Conservation (phyloP, 495 filamentous ascomycete genomes). For the Alectoria sarmentosa region DNA sequence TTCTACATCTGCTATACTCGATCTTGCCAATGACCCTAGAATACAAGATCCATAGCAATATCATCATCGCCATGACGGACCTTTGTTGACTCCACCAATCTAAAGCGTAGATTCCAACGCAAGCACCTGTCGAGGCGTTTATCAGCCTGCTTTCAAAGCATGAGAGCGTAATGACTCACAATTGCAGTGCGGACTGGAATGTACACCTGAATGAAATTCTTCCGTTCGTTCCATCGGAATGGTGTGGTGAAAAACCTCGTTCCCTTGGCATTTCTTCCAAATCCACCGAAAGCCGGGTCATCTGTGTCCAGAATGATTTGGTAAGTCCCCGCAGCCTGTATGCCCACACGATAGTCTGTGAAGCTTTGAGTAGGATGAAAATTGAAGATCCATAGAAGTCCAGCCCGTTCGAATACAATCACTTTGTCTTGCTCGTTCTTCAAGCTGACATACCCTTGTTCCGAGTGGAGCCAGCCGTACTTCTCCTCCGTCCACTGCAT, state of each 20-base stretch:
- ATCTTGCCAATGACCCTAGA: neutral
- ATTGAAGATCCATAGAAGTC: constrained; percentile 91
- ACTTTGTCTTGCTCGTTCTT: constrained; percentile 96
- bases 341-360: constrained; percentile 85
- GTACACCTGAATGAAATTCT: constrained; percentile 90
- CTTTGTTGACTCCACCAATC: neutral
- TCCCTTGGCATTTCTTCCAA: constrained; percentile 63
- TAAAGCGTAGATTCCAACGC: constrained; percentile 27
- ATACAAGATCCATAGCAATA: neutral
- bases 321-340: constrained; percentile 81
- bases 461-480: constrained; percentile 85
- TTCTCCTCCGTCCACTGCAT: constrained; percentile 85
- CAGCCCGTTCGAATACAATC: constrained; percentile 89
- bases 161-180: constrained; percentile 47
- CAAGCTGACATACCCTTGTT: constrained; percentile 84
- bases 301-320: constrained; percentile 82
- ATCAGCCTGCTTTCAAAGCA: constrained; percentile 19
- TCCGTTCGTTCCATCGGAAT: constrained; percentile 77
- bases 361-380: constrained; percentile 86
- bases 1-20: neutral
- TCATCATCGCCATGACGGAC: neutral
- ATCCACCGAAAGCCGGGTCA: constrained; percentile 67
- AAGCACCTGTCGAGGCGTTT: constrained; percentile 24
- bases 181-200: constrained; percentile 78
- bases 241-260: constrained; percentile 89